Conservation (phyloP, 306 rosid species). For the Chamaecrista fasciculata region DNA sequence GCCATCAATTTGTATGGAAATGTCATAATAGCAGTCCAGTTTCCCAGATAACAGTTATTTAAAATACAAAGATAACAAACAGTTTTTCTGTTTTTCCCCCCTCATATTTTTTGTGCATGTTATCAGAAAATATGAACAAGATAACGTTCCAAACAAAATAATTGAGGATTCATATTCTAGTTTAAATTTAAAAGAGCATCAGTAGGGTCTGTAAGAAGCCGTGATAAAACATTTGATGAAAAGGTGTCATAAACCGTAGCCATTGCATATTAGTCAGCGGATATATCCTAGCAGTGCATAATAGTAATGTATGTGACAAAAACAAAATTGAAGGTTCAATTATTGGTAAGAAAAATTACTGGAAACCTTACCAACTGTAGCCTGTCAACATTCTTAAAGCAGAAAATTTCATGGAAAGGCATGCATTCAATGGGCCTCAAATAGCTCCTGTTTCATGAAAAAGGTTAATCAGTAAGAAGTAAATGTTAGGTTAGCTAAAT, state of each 20-base stretch:
- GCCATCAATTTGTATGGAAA: background rate
- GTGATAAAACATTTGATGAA: background rate
- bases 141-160: background rate
- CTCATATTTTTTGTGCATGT: background rate
- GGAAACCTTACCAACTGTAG: constrained; percentile 74
- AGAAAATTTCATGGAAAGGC: constrained; percentile 69
- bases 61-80: background rate
- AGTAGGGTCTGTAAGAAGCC: background rate
- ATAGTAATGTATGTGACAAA: constrained; percentile 15
- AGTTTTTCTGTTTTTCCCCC: background rate
- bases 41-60: constrained; percentile 13
- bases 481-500: constrained; percentile 6
- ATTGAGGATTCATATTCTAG: background rate
- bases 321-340: constrained; percentile 14
- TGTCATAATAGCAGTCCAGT: background rate
- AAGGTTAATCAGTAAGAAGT: constrained; percentile 22
- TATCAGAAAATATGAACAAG: constrained; percentile 11
- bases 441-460: constrained; percentile 57
- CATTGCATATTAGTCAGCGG: constrained; percentile 8
- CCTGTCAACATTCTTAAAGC: constrained; percentile 80
- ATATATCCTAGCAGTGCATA: background rate
- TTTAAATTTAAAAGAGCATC: constrained; percentile 13
- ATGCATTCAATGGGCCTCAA: constrained; percentile 68
- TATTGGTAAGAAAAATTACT: constrained; percentile 22
- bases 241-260: background rate